Evolutionary conservation across 441 rosid species (phyloP), one percentile per base, ranked within the genome.

Genomic region (Capsella rubella): DNA sequence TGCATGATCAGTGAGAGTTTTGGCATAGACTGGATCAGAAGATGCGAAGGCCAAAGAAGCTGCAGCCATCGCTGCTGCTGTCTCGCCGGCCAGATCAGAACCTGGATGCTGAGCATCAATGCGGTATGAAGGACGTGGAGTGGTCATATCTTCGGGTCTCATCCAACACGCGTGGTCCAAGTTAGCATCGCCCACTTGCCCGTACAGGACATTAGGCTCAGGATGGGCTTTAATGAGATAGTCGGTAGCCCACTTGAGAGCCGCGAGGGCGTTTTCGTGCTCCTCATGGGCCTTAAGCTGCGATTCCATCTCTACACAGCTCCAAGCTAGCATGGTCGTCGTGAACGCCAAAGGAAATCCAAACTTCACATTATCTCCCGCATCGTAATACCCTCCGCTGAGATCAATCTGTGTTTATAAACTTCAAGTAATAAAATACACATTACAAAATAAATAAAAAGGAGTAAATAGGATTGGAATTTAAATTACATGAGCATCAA

Each of bases 311-410:
- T 84, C 88, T 1, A 84, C 21, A 27, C 70, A 61, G 64, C 88
- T 75, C 90, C 90, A 85, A 21, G 88, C 71, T 55, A 87, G 74
- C 81, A 83, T 56, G 1, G 87, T 84, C 1, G 81, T 78, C 1
- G 85, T 79, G 79, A 79, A 86, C 8, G 90, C 87, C 80, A 84
- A 42, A 1, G 90, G 84, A 28, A 86, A 74, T 29, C 85, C 85
- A 49, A 84, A 82, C 73, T 84, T 86, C 64, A 86, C 69, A 51
- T 86, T 80, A 64, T 86, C 90, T 13, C 89, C 87, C 0, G 87
- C 82, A 43, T 85, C 85, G 25, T 82, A 82, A 69, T 83, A 83
- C 16, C 89, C 90, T 73, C 86, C 87, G 1, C 58, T 58, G 0
- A 86, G 81, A 58, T 82, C 73, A 34, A 81, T 31, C 87, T 89